A percentile compares a stretch with the other conserved stretches of the same genome.
Evolutionary conservation across 2,329 filamentous ascomycete species (phyloP).

Genomic region (Phialocephala sp.): DNA sequence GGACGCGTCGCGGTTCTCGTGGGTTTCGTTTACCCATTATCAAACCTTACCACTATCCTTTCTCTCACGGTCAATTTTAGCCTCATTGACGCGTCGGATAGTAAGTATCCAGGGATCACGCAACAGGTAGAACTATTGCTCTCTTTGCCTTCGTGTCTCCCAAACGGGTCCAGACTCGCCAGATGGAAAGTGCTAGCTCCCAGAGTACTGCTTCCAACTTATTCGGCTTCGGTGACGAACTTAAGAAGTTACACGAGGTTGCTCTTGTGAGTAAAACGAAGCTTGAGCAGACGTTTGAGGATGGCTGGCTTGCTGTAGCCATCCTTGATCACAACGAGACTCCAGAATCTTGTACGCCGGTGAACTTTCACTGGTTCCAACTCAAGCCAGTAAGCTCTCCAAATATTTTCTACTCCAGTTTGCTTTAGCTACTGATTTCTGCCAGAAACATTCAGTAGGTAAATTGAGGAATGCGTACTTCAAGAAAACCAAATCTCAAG

Average conservation of each 20-base stretch:
- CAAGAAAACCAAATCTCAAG: neutral
- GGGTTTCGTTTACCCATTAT: neutral
- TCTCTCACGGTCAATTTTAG: neutral
- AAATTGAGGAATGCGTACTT: constrained; percentile 1
- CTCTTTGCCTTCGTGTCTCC: neutral
- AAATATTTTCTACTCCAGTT: neutral
- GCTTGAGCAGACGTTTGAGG: constrained; percentile 1
- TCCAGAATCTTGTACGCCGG: neutral
- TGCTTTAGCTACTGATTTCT: neutral
- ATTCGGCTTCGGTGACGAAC: neutral
- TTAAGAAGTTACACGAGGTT: neutral
- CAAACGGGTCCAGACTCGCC: neutral
- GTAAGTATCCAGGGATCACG: neutral
- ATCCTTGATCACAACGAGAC: neutral
- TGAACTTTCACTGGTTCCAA: constrained; percentile 4
- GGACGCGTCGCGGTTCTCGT: neutral
- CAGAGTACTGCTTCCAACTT: neutral
- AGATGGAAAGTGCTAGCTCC: neutral
- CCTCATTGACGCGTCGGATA: neutral
- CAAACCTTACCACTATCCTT: neutral
- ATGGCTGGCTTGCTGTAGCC: neutral
- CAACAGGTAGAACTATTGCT: neutral
- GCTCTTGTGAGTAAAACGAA: neutral
- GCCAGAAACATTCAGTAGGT: neutral
- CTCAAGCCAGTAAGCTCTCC: constrained; percentile 3